phyloP scores from a whole-genome alignment of 2,329 filamentous ascomycete genomes.

The Aureobasidium pullulans region DNA sequence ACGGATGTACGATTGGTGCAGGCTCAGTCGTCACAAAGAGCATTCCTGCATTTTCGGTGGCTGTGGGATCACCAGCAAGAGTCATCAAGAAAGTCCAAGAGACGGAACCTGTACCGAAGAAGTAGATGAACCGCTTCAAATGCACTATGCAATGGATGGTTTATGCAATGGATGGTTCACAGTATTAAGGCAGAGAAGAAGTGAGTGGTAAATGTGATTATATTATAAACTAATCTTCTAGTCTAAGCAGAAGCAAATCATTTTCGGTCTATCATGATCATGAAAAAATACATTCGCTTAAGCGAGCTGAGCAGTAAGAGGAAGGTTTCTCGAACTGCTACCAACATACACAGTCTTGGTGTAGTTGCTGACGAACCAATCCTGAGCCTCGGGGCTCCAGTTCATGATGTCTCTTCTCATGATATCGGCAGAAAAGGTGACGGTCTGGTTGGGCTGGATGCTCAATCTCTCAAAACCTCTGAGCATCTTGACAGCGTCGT shows the following conservation, averaged over 20 bases:
- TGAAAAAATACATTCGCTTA: conserved; percentile 1
- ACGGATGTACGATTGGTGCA: conserved; percentile 66
- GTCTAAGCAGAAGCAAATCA: background rate
- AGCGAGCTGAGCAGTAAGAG: conserved; percentile 27
- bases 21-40: conserved; percentile 75
- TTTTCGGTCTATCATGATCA: conserved; percentile 6
- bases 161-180: too few species aligned
- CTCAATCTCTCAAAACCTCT: conserved; percentile 71
- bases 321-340: conserved; percentile 49
- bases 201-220: background rate
- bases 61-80: conserved; percentile 31
- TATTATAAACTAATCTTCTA: conserved; percentile 2
- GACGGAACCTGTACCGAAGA: background rate
- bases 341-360: conserved; percentile 54
- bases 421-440: conserved; percentile 58
- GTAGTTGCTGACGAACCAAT: conserved; percentile 62
- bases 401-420: conserved; percentile 75
- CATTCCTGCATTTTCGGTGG: conserved; percentile 31
- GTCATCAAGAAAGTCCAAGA: conserved; percentile 28
- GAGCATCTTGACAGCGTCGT: conserved; percentile 57
- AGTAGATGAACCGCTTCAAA: too few species aligned
- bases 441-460: conserved; percentile 59
- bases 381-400: conserved; percentile 70
- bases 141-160: too few species aligned
- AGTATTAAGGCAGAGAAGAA: background rate